These are phyloP conservation scores for Fusarium sarcochroum DNA, from an alignment of 2,329 filamentous ascomycete species.

Conservation along the genomic window DNA sequence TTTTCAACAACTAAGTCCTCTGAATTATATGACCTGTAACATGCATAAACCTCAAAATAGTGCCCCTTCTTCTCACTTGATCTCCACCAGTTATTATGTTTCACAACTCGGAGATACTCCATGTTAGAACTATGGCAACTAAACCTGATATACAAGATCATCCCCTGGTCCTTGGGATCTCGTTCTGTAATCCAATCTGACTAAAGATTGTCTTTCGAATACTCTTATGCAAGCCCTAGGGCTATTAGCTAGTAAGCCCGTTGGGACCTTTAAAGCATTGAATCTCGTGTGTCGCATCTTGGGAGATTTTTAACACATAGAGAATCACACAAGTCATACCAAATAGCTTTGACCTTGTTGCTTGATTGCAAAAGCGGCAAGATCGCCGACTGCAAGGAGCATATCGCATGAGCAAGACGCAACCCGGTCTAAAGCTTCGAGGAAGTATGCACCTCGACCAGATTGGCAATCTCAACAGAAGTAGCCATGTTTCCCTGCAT, in stretches of 20 bases:
- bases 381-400: too few species aligned
- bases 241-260: not conserved
- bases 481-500: slow-evolving; percentile 3
- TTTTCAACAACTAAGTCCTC: not conserved
- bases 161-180: slow-evolving; percentile 4
- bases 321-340: too few species aligned
- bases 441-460: too few species aligned
- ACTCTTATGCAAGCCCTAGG: not conserved
- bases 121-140: not conserved
- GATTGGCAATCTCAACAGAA: not conserved
- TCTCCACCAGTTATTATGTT: slow-evolving; percentile 4
- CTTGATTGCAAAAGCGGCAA: too few species aligned
- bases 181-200: not conserved
- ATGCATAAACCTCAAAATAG: not conserved
- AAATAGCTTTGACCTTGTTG: too few species aligned
- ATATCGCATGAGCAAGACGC: too few species aligned
- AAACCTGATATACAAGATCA: not conserved
- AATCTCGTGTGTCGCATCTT: not conserved
- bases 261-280: not conserved
- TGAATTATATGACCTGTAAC: slow-evolving; percentile 10
- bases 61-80: not conserved
- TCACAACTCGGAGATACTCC: not conserved
- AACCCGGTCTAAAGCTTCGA: too few species aligned
- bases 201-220: not conserved
- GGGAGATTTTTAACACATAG: not conserved